Conservation (phyloP, 495 filamentous ascomycete species). For the Neurospora discreta region DNA sequence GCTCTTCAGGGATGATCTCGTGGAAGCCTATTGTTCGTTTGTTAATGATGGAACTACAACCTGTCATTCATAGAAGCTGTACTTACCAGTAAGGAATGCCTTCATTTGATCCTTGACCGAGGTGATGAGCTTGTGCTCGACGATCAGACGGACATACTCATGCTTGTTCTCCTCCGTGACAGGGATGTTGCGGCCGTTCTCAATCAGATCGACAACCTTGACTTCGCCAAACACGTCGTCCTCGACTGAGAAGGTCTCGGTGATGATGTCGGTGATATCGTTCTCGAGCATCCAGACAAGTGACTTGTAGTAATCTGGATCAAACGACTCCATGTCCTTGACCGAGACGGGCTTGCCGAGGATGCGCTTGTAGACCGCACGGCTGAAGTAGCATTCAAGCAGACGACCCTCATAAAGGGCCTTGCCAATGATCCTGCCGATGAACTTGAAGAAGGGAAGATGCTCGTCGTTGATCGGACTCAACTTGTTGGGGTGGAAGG, state of each 20-base stretch:
- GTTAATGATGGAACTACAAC: constrained; percentile 11
- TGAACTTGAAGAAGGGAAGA: constrained; percentile 98
- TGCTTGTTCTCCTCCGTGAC: constrained; percentile 99
- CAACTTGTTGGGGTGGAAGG: constrained; percentile 93
- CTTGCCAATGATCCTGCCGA: constrained; percentile 96
- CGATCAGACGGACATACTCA: constrained; percentile 84
- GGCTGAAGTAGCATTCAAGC: constrained; percentile 96
- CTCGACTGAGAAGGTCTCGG: constrained; percentile 92
- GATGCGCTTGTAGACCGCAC: constrained; percentile 96
- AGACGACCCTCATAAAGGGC: constrained; percentile 93
- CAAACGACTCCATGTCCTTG: constrained; percentile 99
- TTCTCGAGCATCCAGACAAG: constrained; percentile 97
- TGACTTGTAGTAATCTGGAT: constrained; percentile 99
- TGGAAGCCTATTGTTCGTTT: constrained; percentile 61
- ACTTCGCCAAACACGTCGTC: constrained; percentile 85
- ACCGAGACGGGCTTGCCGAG: constrained; percentile 88
- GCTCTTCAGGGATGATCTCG: constrained; percentile 88
- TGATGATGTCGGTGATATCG: constrained; percentile 97
- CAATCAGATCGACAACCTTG: constrained; percentile 75
- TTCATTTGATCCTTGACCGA: constrained; percentile 92
- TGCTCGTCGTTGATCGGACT: constrained; percentile 93
- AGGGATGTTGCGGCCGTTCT: constrained; percentile 78
- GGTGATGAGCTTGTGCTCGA: constrained; percentile 84
- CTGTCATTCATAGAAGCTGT: not conserved
- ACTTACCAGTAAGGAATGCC: constrained; percentile 80